Evolutionary conservation across 768 basidiomycete genomes (phyloP), one percentile per base, ranked within the genome.

Genomic region (Tremella fuciformis): DNA sequence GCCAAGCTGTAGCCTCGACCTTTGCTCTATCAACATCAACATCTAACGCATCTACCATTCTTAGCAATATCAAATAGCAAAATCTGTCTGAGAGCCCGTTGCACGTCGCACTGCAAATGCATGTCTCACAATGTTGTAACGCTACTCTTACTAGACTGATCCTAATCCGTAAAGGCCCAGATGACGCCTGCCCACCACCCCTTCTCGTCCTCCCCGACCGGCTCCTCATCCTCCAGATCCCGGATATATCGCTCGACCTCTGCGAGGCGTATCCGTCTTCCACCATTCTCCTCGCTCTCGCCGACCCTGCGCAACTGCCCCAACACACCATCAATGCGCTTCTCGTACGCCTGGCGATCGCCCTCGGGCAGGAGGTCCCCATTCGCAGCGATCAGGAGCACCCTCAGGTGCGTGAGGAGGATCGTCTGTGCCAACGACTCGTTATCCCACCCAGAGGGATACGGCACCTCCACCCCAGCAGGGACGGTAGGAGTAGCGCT

Each of bases 391-490:
- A 50, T 62, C 18, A 64, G 46, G 37, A 62, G 64, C 25, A 57
- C 57, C 24, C 67, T 22, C 2, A 74, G 29, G 21, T 67, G 62
- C 21, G 69, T 67, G 11, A 76, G 53, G 1, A 60, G 42, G 34
- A 65, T 63, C 15, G 55, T 60, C 46, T 64, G 57, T 1, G 50
- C 64, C 8, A 76, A 59, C 0, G 58, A 29, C 55, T 76, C 75
- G 8, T 46, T 55, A 53, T 76, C 72, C 73, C 75, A 76, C 11
- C 75, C 75, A 29, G 58, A 34, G 6, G 58, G 62, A n/a, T 59
- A 57, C 1, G 72, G 69, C 8, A 68, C 16, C 1, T 50, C 59
- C 22, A 60, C 34, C 21, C 60, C 60, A 25, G 57, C 53, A 15
- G 34, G 38, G 42, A 63, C 37, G 13, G 56, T 39, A 6, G 51